These are phyloP conservation scores for Aspergillus transmontanensis DNA, from an alignment of 2,329 filamentous ascomycete species.

Conservation along the genomic window DNA sequence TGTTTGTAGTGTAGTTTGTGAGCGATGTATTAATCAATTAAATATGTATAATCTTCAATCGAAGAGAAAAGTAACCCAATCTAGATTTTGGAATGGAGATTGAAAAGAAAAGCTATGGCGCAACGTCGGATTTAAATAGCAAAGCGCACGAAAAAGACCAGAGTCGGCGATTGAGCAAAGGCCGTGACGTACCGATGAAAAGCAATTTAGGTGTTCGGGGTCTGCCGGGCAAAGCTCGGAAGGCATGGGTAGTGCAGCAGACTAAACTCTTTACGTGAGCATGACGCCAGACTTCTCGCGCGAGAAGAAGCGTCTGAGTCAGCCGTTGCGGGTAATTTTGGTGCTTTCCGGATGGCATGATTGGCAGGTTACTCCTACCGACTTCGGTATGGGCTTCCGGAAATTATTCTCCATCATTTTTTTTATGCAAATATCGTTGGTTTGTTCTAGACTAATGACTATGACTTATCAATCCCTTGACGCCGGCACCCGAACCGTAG, in stretches of 20 bases:
- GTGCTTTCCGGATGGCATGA: background rate
- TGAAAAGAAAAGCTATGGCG: background rate
- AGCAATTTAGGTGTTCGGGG: conserved; percentile 23
- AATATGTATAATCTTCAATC: background rate
- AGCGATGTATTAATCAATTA: background rate
- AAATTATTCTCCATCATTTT: background rate
- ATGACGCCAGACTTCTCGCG: conserved; percentile 6
- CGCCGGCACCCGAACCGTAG: background rate
- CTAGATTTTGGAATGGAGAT: background rate
- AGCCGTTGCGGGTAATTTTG: background rate
- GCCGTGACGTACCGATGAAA: conserved; percentile 28
- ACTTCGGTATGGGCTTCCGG: background rate
- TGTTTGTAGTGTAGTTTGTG: background rate
- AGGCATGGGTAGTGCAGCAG: background rate
- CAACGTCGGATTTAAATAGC: conserved; percentile 1
- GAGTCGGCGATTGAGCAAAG: conserved; percentile 15
- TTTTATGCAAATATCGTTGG: background rate
- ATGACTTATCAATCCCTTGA: background rate
- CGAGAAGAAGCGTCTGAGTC: background rate
- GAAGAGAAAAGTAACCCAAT: background rate
- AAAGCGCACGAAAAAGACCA: conserved; percentile 12
- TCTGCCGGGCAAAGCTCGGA: conserved; percentile 23
- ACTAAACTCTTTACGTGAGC: background rate
- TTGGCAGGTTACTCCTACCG: background rate
- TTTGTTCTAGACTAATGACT: background rate